These are phyloP conservation scores for Lentinus brumalis DNA, from an alignment of 768 basidiomycete genomes.

Conservation along the genomic window DNA sequence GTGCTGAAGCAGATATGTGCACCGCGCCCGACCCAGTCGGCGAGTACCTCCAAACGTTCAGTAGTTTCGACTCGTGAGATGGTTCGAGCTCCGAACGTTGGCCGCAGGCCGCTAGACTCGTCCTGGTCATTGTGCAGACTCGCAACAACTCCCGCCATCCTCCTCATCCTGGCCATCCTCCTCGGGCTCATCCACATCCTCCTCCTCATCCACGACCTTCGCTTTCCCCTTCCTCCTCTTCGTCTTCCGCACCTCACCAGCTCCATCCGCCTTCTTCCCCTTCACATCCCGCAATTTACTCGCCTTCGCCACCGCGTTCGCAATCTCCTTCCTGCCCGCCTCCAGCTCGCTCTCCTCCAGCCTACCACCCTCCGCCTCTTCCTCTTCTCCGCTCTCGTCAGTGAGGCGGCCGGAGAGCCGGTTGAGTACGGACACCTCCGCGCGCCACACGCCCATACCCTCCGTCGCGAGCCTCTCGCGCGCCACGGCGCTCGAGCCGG, in stretches of 20 bases:
- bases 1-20: too few species aligned
- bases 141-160: conserved; percentile 6
- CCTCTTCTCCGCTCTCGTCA: background rate
- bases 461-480: conserved; percentile 13
- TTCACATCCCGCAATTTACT: conserved; percentile 16
- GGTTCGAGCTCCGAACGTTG: too few species aligned
- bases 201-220: conserved; percentile 12
- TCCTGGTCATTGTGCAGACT: too few species aligned
- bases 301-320: conserved; percentile 15
- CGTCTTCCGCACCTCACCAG: background rate
- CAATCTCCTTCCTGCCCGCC: conserved; percentile 20
- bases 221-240: conserved; percentile 15
- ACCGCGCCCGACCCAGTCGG: too few species aligned
- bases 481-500: conserved; percentile 3
- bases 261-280: conserved; percentile 17
- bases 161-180: conserved; percentile 22
- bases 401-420: conserved; percentile 33
- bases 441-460: conserved; percentile 66
- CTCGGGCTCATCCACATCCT: conserved; percentile 16
- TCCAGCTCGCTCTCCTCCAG: conserved; percentile 8
- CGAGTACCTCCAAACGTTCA: too few species aligned
- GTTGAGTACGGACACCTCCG: conserved; percentile 68
- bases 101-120: too few species aligned
- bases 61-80: too few species aligned
- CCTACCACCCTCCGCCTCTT: conserved; percentile 5